Percentiles rank a stretch among this genome's conserved stretches.
phyloP scores from a whole-genome alignment of 1,284 basidiomycete species.

The Pyrrhoderma lamaoense region DNA sequence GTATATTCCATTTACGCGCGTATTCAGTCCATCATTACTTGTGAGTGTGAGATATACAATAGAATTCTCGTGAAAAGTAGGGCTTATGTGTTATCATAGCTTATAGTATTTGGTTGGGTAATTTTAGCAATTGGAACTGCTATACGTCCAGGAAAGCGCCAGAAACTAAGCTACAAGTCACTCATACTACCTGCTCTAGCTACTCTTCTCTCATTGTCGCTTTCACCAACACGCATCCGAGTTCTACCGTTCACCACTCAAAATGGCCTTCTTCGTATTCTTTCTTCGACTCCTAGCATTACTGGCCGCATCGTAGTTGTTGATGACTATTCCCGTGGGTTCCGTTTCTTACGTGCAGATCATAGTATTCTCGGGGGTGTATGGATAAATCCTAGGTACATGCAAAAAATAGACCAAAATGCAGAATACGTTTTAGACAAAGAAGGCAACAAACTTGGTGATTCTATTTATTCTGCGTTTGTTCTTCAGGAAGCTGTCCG shows the following conservation, averaged over 20 bases:
- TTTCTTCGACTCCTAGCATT: constrained; percentile 17
- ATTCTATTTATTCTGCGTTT: constrained; percentile 81
- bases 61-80: too few species aligned
- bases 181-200: constrained; percentile 4
- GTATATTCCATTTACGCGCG: constrained; percentile 3
- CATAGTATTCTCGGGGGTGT: constrained; percentile 86
- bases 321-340: constrained; percentile 34
- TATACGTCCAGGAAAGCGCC: too few species aligned
- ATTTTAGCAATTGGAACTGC: neutral
- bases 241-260: constrained; percentile 12
- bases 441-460: constrained; percentile 49
- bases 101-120: neutral
- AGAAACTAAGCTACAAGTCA: neutral
- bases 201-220: constrained; percentile 9
- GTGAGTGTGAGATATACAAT: too few species aligned
- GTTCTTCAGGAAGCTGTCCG: constrained; percentile 78
- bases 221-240: constrained; percentile 3
- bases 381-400: constrained; percentile 57
- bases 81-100: neutral
- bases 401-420: constrained; percentile 36
- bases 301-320: constrained; percentile 18
- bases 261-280: constrained; percentile 14
- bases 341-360: constrained; percentile 79
- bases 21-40: constrained; percentile 10
- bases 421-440: constrained; percentile 41